Evolutionary conservation across 352 stramenopile species (phyloP), one percentile per base, ranked within the genome.

Genomic region (Phytophthora nicotianae): DNA sequence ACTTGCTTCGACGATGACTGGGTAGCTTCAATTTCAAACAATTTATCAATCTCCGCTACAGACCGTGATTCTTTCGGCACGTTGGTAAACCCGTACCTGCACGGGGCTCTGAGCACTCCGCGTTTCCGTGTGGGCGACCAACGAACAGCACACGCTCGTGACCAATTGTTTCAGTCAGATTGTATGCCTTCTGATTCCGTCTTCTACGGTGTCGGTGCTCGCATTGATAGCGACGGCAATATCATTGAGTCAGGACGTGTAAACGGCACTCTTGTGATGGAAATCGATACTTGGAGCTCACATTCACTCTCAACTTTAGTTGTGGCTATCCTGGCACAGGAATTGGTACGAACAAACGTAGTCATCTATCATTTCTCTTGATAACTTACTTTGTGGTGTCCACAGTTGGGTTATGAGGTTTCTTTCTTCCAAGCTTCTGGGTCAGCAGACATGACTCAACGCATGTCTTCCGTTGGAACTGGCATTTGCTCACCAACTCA

Each of bases 301-400:
- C 65, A 82, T n/a, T 35, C 27, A 8, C 50, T 90, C 2, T 68
- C 74, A 4, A 65, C 74, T 2, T 57, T 79, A 26, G 51, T 84
- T 9, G 69, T 84, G 16, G 54, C 81, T 2, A 87, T 90, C 42
- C 46, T 90, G 14, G 67, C 68, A 0, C 64, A 77, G 24, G 77
- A 87, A 61, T 24, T 85, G 60, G 75, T 82, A 66, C 35, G 56
- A 26, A 6, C 11, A 4, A 26, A n/a, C 19, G 21, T 33, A 21
- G 16, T 10, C 16, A 4, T 43, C 37, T 20, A 41, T 8, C 16
- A 32, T 49, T 37, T 17, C 8, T 40, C 19, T 26, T 50, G 21
- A 5, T 20, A 19, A 20, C 40, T 27, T 27, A 19, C 24, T 21
- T 29, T 11, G 5, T 54, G 13, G 8, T 54, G 16, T 33, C 20